Evolutionary conservation across 177 flowering plant species (phyloP), one percentile per base, ranked within the genome.

Genomic region (Tripterygium wilfordii): DNA sequence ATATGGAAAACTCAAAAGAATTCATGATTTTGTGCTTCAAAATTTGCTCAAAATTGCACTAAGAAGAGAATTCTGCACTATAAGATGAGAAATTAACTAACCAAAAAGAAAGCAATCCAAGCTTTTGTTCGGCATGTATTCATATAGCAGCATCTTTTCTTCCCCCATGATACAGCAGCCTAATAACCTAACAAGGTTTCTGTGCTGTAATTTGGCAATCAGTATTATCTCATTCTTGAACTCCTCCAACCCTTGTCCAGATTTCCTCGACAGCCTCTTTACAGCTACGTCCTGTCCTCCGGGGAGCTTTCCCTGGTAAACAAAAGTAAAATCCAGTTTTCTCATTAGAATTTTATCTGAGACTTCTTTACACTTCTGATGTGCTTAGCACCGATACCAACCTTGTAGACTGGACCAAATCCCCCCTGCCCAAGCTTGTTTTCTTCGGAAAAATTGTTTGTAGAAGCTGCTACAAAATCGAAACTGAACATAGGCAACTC

Each of bases 401-500:
- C 88, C 88, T 64, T 78, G 62, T 67, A 78, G 15, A 81, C 88
- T 29, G 70, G 71, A 43, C 96, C 91, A 64, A 87, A 87, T 27
- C 96, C 96, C 3, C 96, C 96, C 49, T 71, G 66, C 17, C 96
- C 96, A 36, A 87, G 88, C 50, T 64, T 77, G 62, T 79, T 83
- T 40, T 62, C 47, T 19, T 58, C 40, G 10, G 79, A 74, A 43
- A 86, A 86, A 66, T 76, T 58, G 56, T 73, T 40, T 16, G 91
- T 83, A 18, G 96, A 83, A 19, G 46, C 51, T 49, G 63, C 74
- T 17, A 87, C 57, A 43, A 15, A 19, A n/a, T 33, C 53, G 55
- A 81, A 73, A 45, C 42, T 60, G 60, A 62, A 68, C 38, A 80
- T 10, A n/a, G 76, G 72, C 12, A 80, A 51, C 16, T 83, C 84